Percentiles rank a stretch among this genome's conserved stretches.
Conservation (phyloP, 208 protist species). For the Strigomonas oncopelti region DNA sequence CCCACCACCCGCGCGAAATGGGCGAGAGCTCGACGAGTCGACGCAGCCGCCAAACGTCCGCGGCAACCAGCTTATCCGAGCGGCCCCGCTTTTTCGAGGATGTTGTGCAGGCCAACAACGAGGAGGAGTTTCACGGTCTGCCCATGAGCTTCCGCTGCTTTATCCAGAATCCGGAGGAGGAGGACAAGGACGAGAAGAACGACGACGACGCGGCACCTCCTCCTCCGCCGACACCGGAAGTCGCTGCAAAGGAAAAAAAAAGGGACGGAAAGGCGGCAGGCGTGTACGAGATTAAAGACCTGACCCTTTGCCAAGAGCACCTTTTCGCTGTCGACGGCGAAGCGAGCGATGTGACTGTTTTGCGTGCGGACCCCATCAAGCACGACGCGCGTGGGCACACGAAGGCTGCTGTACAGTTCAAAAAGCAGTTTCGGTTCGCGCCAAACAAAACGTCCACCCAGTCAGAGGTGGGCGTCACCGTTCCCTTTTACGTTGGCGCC, state of each 20-base stretch:
- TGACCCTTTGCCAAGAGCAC: constrained; percentile 5
- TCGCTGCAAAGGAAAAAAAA: neutral
- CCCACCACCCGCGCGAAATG: too few species aligned
- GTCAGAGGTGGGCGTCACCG: neutral
- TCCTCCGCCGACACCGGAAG: neutral
- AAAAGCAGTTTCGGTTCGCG: constrained; percentile 21
- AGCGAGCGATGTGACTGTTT: neutral
- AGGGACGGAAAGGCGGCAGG: neutral
- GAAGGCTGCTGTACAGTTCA: constrained; percentile 25
- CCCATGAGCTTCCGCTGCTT: too few species aligned
- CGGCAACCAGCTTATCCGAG: too few species aligned
- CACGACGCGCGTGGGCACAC: constrained; percentile 10
- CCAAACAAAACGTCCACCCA: constrained; percentile 11
- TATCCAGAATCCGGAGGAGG: neutral
- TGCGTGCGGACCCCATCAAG: neutral
- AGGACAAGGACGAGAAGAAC: neutral
- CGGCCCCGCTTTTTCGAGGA: too few species aligned
- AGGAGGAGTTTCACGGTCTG: too few species aligned
- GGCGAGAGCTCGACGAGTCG: too few species aligned
- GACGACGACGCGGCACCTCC: neutral
- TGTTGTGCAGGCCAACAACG: too few species aligned
- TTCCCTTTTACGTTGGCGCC: constrained; percentile 32
- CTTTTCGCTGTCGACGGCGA: constrained; percentile 23
- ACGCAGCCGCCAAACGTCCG: too few species aligned
- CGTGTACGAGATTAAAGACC: neutral